Evolutionary conservation across 2,329 filamentous ascomycete genomes (phyloP), one percentile per base, ranked within the genome.

Genomic region (Epichloe aotearoae): DNA sequence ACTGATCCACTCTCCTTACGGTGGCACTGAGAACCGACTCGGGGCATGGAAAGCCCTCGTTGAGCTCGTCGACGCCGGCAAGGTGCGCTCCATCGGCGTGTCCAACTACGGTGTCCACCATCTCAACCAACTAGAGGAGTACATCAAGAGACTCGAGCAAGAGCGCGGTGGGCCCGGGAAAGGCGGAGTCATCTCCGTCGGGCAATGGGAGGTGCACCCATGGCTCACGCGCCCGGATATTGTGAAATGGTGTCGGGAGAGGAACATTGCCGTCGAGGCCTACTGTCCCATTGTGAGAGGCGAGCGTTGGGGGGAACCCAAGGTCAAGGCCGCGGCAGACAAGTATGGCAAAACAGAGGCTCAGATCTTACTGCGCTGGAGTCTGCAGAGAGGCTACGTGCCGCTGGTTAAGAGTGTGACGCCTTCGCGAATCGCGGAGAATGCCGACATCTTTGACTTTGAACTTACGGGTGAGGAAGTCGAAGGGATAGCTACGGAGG

Each of bases 131-230:
- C 67, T 83, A 33, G 75, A 80, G 63, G 62, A 60, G 50, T 74
- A 81, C 64, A 82, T 80, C 52, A 69, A 68, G 49, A 77, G 83
- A 63, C 75, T 83, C 0, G 83, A 86, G 59, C 61, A 64, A 17
- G 78, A 80, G 64, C 74, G 77, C 42, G 75, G 80, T 44, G 80
- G 79, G 1, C 69, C 72, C 52, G 83, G 82, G 10, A 82, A 80
- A 57, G 82, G 79, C 43, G 87, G 87, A 23, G 71, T 87, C 40
- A 76, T 95, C 60, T 85, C 83, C 54, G 85, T 95, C 38, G 89
- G 88, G 40, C 90, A 95, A 68, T 88, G 85, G 67, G 90, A 96
- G 68, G 70, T 96, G 11, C 90, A 96, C 66, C 90, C 90, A 1
- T 96, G 88, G 89, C 79, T 89, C 41, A 75, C 82, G 8, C 75